These are phyloP conservation scores for Penicillium olsonii DNA, from an alignment of 2,329 filamentous ascomycete genomes.

Conservation along the genomic window DNA sequence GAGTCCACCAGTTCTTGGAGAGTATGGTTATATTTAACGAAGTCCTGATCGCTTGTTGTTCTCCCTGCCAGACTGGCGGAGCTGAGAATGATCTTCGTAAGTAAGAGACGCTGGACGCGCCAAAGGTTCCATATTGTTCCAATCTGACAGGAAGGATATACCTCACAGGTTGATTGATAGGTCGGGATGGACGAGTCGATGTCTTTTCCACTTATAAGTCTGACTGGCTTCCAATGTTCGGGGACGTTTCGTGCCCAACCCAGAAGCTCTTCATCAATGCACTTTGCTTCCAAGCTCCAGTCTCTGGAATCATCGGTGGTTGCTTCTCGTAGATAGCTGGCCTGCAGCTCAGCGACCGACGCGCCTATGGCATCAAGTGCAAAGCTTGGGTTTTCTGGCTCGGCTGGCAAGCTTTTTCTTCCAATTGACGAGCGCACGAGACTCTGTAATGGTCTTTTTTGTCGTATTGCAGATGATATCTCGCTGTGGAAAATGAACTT, in stretches of 20 bases:
- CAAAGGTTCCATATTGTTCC: conserved; percentile 20
- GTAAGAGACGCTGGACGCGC: conserved; percentile 14
- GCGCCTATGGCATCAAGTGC: neutral
- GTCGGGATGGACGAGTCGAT: conserved; percentile 21
- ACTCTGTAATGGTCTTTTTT: neutral
- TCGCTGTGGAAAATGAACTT: neutral
- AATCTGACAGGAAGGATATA: conserved; percentile 25
- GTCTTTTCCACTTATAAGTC: conserved; percentile 19
- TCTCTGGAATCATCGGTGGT: neutral
- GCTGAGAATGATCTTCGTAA: neutral
- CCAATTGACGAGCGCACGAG: neutral
- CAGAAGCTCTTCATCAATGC: neutral
- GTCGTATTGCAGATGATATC: neutral
- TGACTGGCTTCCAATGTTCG: conserved; percentile 19
- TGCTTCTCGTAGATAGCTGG: neutral
- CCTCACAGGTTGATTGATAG: conserved; percentile 21
- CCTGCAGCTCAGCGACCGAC: neutral
- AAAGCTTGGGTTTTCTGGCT: neutral
- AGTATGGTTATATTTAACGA: neutral
- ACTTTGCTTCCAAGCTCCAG: neutral
- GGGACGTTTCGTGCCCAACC: conserved; percentile 5
- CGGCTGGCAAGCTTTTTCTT: neutral
- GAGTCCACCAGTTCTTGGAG: neutral
- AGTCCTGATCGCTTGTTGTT: neutral
- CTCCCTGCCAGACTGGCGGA: neutral